Base-by-base conservation (phyloP, 768 basidiomycete species). In the Russula abietina region DNA sequence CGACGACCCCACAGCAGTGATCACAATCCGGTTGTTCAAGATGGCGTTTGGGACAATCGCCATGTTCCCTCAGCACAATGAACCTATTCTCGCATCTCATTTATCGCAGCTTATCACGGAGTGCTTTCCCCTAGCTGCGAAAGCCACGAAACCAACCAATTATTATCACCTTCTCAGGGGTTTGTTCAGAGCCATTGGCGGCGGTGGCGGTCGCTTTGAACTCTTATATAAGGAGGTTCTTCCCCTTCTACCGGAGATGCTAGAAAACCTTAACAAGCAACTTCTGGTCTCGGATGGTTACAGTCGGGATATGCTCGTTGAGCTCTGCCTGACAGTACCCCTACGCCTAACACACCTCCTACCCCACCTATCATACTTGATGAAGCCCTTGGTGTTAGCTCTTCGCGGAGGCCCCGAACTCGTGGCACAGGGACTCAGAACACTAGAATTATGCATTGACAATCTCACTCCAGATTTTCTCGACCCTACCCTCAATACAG, bases 371-470 rank as follows among this genome's bases (percentile, higher is more conserved):
- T 85, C 87, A 17, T 95, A 98, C 70, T 81, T 99, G 60, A 98
- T 98, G 95, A 90, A 93, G 67, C 97, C 97, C 0, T 80, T 99
- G 32, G 93, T 95, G 2, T 79, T 95, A 55, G 94, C 97, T 9
- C 77, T 99, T 56, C 84, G 88, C 55, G 94, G 94, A 41, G 85
- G 83, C 43, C 83, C 87, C 7, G 97, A 99, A 58, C 84, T 97
- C 51, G 89, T 98, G 58, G 88, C 93, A 26, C 97, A 99, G 77
- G 97, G 97, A 50, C 78, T 99, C 28, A 84, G 97, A 7, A 99
- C 97, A 0, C 83, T 99, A 62, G 97, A 99, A 73, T 80, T 99
- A n/a, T 98, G 96, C 75, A 96, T 98, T 70, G 97, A 99, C 77
- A 99, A 98, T 71, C 82, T 99, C 30, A 97, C 93, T 0, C 93